These are phyloP conservation scores for Pezicula rhizophila DNA, from an alignment of 2,329 filamentous ascomycete genomes.

Conservation along the genomic window DNA sequence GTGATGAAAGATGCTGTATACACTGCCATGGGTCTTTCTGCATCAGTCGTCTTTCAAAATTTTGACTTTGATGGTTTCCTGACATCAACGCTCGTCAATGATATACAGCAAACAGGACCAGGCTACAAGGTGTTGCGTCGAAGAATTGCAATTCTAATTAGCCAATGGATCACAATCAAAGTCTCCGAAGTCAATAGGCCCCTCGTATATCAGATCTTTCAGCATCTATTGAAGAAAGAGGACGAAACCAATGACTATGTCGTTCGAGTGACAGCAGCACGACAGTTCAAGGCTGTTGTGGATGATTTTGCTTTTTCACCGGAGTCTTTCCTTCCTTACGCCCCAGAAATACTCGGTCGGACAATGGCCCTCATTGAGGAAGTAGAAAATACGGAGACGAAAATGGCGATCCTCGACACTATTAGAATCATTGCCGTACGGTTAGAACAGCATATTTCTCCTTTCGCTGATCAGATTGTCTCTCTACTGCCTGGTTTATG, in stretches of 20 bases:
- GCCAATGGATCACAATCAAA: constrained; percentile 82
- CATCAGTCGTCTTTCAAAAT: constrained; percentile 64
- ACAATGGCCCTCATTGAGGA: constrained; percentile 74
- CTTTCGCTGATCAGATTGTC: constrained; percentile 76
- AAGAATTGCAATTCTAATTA: constrained; percentile 80
- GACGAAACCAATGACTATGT: constrained; percentile 84
- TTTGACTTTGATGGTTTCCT: constrained; percentile 84
- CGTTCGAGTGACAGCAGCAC: constrained; percentile 83
- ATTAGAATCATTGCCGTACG: constrained; percentile 74
- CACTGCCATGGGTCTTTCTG: constrained; percentile 82
- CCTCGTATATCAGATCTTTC: constrained; percentile 81
- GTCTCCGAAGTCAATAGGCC: constrained; percentile 61
- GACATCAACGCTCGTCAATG: constrained; percentile 65
- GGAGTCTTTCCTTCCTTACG: constrained; percentile 70
- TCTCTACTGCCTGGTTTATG: constrained; percentile 74
- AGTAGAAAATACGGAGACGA: constrained; percentile 79
- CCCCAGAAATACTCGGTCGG: constrained; percentile 63
- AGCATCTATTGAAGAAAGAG: constrained; percentile 72
- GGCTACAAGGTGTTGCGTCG: constrained; percentile 78
- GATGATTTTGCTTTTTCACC: constrained; percentile 80
- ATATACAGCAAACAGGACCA: constrained; percentile 60
- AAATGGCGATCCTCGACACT: constrained; percentile 83
- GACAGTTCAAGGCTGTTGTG: constrained; percentile 73
- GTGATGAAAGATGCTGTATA: constrained; percentile 92
- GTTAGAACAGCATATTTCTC: constrained; percentile 65